A percentile compares a stretch with the other conserved stretches of the same genome.
Evolutionary conservation across 345 rosid species (phyloP).

Genomic region (Anastatica hierochuntica): DNA sequence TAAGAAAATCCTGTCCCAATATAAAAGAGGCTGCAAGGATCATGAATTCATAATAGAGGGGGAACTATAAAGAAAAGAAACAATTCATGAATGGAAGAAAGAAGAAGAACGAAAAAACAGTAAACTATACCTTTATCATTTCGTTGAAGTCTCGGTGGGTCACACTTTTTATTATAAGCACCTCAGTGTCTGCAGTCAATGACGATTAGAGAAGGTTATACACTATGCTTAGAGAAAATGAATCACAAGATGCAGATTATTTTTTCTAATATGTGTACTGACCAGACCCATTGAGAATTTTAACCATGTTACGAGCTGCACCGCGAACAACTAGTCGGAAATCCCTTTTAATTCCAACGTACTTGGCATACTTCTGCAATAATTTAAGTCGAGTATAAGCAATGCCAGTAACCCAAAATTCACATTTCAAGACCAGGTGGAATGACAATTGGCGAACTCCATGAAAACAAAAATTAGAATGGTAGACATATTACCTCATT

Average conservation of each 20-base stretch:
- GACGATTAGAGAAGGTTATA: constrained; percentile 11
- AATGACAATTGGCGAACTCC: background rate
- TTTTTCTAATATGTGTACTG: constrained; percentile 21
- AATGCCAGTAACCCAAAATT: background rate
- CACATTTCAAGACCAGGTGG: background rate
- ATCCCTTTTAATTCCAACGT: constrained; percentile 89
- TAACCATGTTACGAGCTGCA: constrained; percentile 90
- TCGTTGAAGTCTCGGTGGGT: constrained; percentile 80
- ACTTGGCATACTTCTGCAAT: constrained; percentile 72
- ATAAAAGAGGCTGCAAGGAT: too few relatives aligned
- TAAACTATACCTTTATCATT: constrained; percentile 76
- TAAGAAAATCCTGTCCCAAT: background rate
- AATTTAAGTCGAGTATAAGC: constrained; percentile 16
- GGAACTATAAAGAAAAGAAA: too few relatives aligned
- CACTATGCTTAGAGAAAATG: background rate
- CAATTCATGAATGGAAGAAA: background rate
- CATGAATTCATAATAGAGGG: too few relatives aligned
- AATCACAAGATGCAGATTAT: background rate
- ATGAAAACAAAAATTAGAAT: background rate
- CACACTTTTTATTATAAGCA: constrained; percentile 85
- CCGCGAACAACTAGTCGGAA: constrained; percentile 95
- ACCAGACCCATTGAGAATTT: constrained; percentile 78
- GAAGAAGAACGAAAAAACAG: background rate
- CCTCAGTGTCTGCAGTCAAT: constrained; percentile 67
- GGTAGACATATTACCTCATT: constrained; percentile 40